A percentile compares a stretch with the other conserved stretches of the same genome.
Evolutionary conservation across 306 rosid species (phyloP).

Genomic region (Malus domestica): DNA sequence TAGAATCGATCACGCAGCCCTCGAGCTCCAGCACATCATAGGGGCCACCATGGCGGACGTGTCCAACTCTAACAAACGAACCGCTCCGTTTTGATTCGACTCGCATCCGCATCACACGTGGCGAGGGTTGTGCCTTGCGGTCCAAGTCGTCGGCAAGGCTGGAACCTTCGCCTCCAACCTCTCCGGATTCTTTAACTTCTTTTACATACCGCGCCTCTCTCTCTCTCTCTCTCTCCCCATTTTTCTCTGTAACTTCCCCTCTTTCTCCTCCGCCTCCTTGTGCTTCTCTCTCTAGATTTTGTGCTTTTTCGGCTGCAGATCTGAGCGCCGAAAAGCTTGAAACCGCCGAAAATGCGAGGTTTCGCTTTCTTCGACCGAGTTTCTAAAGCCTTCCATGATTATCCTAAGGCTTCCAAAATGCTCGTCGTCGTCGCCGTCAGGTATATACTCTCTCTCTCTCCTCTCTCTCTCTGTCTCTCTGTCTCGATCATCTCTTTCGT

Average conservation of each 20-base stretch:
- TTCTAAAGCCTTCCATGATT: conserved; percentile 41
- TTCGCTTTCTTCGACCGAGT: conserved; percentile 30
- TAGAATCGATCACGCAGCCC: background rate
- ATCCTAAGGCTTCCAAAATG: conserved; percentile 44
- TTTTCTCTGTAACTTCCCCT: background rate
- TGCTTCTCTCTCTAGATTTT: background rate
- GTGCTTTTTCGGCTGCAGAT: conserved; percentile 16
- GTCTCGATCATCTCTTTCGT: background rate
- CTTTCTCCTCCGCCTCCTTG: background rate
- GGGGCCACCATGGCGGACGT: background rate
- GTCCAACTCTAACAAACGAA: background rate
- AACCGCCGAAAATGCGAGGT: conserved; percentile 30
- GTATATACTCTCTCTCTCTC: conserved; percentile 21
- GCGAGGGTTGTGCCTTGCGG: conserved; percentile 24
- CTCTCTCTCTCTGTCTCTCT: background rate
- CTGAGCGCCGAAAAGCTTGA: background rate
- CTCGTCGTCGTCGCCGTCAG: conserved; percentile 62
- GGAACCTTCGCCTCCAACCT: conserved; percentile 23
- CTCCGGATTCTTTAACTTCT: conserved; percentile 13
- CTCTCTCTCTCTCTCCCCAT: background rate
- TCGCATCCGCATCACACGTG: conserved; percentile 13
- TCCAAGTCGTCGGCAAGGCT: conserved; percentile 29
- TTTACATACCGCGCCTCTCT: background rate
- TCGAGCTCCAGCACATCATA: background rate
- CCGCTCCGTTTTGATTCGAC: background rate